Conservation (phyloP, 306 rosid species). For the Ormosia emarginata region DNA sequence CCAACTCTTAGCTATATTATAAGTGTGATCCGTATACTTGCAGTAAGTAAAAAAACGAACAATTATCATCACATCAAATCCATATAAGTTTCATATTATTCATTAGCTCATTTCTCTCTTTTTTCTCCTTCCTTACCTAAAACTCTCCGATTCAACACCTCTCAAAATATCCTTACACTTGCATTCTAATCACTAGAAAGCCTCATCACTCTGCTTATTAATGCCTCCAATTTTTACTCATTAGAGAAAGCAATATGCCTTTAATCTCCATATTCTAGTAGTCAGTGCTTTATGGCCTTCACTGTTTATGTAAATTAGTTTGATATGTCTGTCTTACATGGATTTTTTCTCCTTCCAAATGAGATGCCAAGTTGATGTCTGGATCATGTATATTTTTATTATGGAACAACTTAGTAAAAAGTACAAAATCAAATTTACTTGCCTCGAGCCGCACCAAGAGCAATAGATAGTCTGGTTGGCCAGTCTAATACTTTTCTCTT, state of each 20-base stretch:
- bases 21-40: no score
- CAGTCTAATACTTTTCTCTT: conserved; percentile 84
- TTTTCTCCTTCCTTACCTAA: no score
- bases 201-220: neutral
- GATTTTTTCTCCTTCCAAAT: neutral
- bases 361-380: neutral
- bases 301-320: neutral
- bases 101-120: no score
- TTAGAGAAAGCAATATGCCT: neutral
- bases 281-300: neutral
- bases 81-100: no score
- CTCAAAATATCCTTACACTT: neutral
- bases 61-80: no score
- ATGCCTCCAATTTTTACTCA: neutral
- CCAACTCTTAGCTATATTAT: no score
- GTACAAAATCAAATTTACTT: conserved; percentile 34
- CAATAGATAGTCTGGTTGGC: conserved; percentile 89
- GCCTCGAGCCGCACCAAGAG: conserved; percentile 99
- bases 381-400: neutral
- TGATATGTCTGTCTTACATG: neutral
- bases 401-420: neutral
- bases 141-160: no score
- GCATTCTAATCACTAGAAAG: neutral
- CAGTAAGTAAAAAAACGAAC: no score
- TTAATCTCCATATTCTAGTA: neutral